phyloP scores from a whole-genome alignment of 768 basidiomycete genomes.

The Boletus pseudo-olivaceus region DNA sequence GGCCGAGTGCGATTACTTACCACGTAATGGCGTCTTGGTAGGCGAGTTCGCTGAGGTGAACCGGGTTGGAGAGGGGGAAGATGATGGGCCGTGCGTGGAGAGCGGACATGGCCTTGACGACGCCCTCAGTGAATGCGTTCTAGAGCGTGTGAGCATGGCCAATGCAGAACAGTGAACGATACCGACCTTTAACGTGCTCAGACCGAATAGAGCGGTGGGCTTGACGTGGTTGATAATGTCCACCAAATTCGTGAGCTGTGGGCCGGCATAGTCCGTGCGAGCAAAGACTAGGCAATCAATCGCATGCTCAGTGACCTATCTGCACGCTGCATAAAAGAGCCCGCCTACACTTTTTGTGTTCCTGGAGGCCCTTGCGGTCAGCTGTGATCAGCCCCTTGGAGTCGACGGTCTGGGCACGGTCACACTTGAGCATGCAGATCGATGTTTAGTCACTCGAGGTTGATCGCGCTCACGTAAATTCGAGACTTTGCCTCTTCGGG shows the following conservation, averaged over 20 bases:
- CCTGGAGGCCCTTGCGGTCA: conserved; percentile 61
- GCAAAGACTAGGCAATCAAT: conserved; percentile 52
- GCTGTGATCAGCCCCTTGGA: conserved; percentile 75
- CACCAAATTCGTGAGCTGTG: conserved; percentile 54
- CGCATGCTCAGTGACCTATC: not conserved
- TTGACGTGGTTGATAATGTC: conserved; percentile 71
- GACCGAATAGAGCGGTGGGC: conserved; percentile 74
- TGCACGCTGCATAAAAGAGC: not conserved
- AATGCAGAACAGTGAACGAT: not conserved
- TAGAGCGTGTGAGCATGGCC: conserved; percentile 9
- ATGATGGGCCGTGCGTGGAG: conserved; percentile 72
- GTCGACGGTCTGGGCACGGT: conserved; percentile 57
- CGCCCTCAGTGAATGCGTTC: conserved; percentile 61
- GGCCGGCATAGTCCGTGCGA: conserved; percentile 64
- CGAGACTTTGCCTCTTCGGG: conserved; percentile 63
- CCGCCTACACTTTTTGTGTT: conserved; percentile 67
- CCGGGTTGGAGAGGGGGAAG: conserved; percentile 78
- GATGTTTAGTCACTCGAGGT: not conserved
- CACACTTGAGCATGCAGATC: conserved; percentile 11
- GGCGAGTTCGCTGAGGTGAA: conserved; percentile 57
- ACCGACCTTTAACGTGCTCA: conserved; percentile 53
- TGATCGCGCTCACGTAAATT: conserved; percentile 53
- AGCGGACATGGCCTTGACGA: conserved; percentile 59
- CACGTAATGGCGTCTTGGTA: conserved; percentile 58
- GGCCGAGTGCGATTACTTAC: conserved; percentile 28